Evolutionary conservation across 1,284 basidiomycete genomes (phyloP), one percentile per base, ranked within the genome.

Genomic region (Cutaneotrichosporon mucoides): DNA sequence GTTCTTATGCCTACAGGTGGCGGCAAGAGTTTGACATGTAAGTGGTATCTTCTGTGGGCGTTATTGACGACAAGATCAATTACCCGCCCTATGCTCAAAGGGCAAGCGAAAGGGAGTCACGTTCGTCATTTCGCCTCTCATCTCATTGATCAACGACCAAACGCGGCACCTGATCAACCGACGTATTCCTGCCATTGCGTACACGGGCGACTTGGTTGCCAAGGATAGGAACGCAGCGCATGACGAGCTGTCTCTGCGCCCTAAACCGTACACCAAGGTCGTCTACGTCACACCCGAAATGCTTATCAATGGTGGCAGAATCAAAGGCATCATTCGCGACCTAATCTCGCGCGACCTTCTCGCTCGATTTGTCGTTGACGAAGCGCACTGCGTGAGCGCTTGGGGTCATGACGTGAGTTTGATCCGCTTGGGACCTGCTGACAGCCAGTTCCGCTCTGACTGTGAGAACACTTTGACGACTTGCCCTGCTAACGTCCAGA

Each of bases 1-100:
- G 90, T 97, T 15, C 83, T 99, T 6, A 95, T 98, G 86, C 95
- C 96, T 0, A 99, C 95, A 0, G 95, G 95, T 35, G 95, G 94
- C 6, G 95, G 94, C 0, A 98, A 98, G 79, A 88, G 86, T 68
- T 79, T 93, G 45, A 92, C 89, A 66, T 93, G 79, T 73, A 64
- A 80, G 81, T 7, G 1, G 5, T 37, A 9, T 6, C 9, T 6
- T 24, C 24, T 24, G 24, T 24, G 24, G 24, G 24, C 24, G 24
- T 24, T 24, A 24, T 24, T 24, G 24, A 24, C 24, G 24, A 24
- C 24, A 24, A 77, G 76, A 85, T 68, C 85, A 88, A 75, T 84
- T 98, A 0, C 95, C 95, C 0, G 94, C 93, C 1, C 82, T 96
- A 16, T 88, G 92, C 70, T 80, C 81, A 41, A 79, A 79, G 1